Percentiles rank a stretch among this genome's conserved stretches.
phyloP scores from a whole-genome alignment of 768 basidiomycete genomes.

The Lentinula raphanica region DNA sequence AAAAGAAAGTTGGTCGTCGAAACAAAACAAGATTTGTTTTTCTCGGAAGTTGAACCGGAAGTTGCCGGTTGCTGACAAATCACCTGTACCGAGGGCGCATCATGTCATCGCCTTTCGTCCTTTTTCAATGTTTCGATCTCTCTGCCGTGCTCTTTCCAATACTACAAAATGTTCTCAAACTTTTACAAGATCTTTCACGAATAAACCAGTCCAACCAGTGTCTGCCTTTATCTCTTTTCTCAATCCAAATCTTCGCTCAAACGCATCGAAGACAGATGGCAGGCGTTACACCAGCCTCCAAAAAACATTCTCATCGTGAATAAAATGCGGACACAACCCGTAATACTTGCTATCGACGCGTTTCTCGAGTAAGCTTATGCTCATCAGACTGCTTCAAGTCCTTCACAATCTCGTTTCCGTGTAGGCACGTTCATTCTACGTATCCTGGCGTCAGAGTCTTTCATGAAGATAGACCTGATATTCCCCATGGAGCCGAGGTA shows the following conservation, averaged over 20 bases:
- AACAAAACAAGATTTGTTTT: background rate
- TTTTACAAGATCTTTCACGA: background rate
- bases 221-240: background rate
- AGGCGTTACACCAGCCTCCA: background rate
- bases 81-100: background rate
- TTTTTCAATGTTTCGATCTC: slow-evolving; percentile 4
- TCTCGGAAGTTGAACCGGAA: background rate
- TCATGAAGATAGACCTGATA: slow-evolving; percentile 62
- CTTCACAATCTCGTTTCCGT: slow-evolving; percentile 1
- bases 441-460: slow-evolving; percentile 63
- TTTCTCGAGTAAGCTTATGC: slow-evolving; percentile 55
- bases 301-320: slow-evolving; percentile 71
- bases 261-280: slow-evolving; percentile 1
- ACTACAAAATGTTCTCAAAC: background rate
- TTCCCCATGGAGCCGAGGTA: slow-evolving; percentile 55
- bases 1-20: background rate
- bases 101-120: slow-evolving; percentile 16
- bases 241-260: background rate
- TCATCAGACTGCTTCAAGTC: background rate
- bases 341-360: slow-evolving; percentile 70
- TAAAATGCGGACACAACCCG: slow-evolving; percentile 73
- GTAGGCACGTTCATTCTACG: slow-evolving; percentile 50
- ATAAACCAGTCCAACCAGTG: background rate
- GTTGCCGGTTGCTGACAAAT: background rate
- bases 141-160: background rate